Evolutionary conservation across 1,139 yeast genomes (phyloP).

Genomic region (Yamadazyma trypodendri): DNA sequence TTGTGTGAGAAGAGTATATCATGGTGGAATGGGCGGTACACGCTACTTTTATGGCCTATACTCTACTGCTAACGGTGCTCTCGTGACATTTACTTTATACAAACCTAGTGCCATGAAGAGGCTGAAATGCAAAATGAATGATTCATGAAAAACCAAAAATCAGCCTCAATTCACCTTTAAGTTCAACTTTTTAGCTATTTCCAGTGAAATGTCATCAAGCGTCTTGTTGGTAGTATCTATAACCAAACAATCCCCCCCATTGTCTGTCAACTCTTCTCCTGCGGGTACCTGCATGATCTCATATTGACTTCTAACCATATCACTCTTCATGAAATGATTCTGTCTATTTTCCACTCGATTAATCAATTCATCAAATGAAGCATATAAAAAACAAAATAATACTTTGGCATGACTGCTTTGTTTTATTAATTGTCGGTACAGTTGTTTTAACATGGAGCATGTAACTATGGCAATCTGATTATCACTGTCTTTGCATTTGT

Average conservation of each 20-base stretch:
- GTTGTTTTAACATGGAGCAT: constrained; percentile 79
- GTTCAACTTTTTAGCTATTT: constrained; percentile 9
- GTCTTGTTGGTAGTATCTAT: constrained; percentile 42
- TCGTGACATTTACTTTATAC: too few species aligned
- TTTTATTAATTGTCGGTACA: constrained; percentile 63
- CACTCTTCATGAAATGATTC: constrained; percentile 83
- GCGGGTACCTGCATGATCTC: constrained; percentile 70
- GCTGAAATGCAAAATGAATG: too few species aligned
- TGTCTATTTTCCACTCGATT: constrained; percentile 59
- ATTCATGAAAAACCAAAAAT: neutral
- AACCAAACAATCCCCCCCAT: constrained; percentile 39
- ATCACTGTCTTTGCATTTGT: constrained; percentile 28
- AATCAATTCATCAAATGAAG: constrained; percentile 59
- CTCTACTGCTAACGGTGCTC: too few species aligned
- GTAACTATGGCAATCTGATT: constrained; percentile 54
- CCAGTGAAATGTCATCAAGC: constrained; percentile 31
- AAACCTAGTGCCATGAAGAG: too few species aligned
- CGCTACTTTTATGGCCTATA: too few species aligned
- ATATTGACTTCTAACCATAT: constrained; percentile 80
- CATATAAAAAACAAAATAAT: constrained; percentile 65
- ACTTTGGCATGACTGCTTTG: constrained; percentile 28
- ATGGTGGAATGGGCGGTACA: too few species aligned
- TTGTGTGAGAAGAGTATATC: too few species aligned
- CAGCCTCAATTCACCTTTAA: neutral
- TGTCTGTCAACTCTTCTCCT: constrained; percentile 33